Conservation (phyloP, 2,329 filamentous ascomycete genomes). For the Fusarium sublunatum region DNA sequence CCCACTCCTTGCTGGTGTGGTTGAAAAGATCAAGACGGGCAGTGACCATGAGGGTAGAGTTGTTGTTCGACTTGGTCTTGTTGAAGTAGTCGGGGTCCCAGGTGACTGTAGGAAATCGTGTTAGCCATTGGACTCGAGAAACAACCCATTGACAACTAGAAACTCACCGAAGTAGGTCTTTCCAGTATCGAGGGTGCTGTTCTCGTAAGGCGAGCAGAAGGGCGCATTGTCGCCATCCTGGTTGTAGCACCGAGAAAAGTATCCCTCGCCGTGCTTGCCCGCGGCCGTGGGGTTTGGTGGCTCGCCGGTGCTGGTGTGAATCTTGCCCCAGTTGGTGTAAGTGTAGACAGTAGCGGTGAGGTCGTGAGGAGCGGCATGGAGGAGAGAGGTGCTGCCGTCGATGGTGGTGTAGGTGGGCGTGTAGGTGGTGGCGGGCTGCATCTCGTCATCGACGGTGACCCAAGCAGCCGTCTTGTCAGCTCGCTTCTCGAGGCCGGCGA, state of each 20-base stretch:
- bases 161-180: constrained; percentile 63
- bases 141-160: background rate
- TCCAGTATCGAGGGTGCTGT: constrained; percentile 58
- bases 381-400: constrained; percentile 55
- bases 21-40: constrained; percentile 57
- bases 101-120: constrained; percentile 56
- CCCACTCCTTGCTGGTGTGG: constrained; percentile 51
- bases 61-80: constrained; percentile 53
- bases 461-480: constrained; percentile 58
- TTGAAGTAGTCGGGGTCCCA: constrained; percentile 67
- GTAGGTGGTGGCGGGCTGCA: constrained; percentile 58
- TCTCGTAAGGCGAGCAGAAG: constrained; percentile 62
- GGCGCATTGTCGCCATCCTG: constrained; percentile 59
- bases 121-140: background rate
- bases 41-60: constrained; percentile 48
- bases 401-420: constrained; percentile 62
- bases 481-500: constrained; percentile 38
- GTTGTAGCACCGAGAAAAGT: constrained; percentile 64
- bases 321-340: constrained; percentile 50
- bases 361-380: constrained; percentile 58
- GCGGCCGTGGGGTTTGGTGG: constrained; percentile 59
- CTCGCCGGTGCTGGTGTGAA: constrained; percentile 56
- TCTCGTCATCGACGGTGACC: constrained; percentile 63
- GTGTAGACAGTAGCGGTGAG: constrained; percentile 59
- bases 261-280: constrained; percentile 56